These are phyloP conservation scores for Pyrus hybrid DNA, from an alignment of 331 rosid genomes.

Conservation along the genomic window DNA sequence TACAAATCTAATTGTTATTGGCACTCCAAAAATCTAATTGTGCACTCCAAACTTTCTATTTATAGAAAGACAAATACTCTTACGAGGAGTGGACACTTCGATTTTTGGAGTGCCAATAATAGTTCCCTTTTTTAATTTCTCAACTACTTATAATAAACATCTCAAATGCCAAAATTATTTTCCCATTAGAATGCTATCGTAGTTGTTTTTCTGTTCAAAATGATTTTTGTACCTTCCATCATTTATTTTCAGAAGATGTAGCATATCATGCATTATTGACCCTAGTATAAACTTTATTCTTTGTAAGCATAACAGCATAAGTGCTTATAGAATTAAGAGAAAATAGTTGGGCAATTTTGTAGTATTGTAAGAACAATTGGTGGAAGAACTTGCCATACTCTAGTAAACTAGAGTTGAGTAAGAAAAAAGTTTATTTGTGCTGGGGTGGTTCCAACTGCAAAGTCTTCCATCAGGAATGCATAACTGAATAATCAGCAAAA, in stretches of 20 bases:
- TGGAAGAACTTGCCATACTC: neutral
- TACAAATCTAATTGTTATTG: no score
- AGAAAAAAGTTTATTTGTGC: no score
- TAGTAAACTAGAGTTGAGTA: neutral
- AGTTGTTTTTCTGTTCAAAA: neutral
- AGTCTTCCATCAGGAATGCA: neutral
- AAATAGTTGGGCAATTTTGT: neutral
- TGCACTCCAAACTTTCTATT: neutral
- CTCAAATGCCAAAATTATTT: neutral
- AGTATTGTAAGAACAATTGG: neutral
- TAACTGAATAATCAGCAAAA: neutral
- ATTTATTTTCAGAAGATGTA: neutral
- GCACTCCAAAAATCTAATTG: neutral
- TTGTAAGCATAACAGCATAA: neutral
- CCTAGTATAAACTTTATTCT: neutral
- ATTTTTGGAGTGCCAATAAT: no score
- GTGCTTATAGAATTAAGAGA: neutral
- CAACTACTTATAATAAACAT: neutral
- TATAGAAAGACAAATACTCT: no score
- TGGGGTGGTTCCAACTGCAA: neutral
- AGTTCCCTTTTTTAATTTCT: neutral
- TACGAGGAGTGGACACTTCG: no score
- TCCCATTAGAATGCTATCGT: neutral
- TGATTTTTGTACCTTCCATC: neutral
- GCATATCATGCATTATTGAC: neutral